Evolutionary conservation across 169 alveolate genomes (phyloP).

Genomic region (Eimeria zaria): DNA sequence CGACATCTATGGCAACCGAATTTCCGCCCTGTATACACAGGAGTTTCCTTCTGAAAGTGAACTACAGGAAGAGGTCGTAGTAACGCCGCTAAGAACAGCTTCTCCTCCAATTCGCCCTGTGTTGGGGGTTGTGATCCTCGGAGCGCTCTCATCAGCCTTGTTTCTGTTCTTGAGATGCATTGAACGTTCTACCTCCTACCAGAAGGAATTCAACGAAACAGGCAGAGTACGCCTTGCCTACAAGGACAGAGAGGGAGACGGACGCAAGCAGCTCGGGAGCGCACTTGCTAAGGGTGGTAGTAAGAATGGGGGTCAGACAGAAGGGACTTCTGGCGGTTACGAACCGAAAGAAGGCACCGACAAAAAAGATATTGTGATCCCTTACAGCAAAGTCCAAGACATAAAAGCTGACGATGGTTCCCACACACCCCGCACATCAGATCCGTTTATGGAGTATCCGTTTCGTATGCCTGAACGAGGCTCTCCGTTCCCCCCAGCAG

Average conservation of each 20-base stretch:
- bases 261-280: background rate
- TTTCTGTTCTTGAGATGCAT: background rate
- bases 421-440: background rate
- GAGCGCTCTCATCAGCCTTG: background rate
- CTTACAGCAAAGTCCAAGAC: background rate
- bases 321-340: background rate
- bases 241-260: background rate
- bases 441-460: background rate
- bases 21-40: background rate
- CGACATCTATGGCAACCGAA: background rate
- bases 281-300: background rate
- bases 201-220: background rate
- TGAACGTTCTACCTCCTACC: background rate
- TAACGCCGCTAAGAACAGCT: background rate
- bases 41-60: background rate
- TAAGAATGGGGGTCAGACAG: background rate
- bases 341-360: background rate
- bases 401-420: background rate
- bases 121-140: background rate
- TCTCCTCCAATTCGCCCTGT: background rate
- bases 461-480: background rate
- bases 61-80: background rate
- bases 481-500: background rate
- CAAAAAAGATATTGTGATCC: background rate
- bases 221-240: background rate